Base-by-base conservation (phyloP, 345 rosid genomes). In the Eucalyptus guilfoylei region DNA sequence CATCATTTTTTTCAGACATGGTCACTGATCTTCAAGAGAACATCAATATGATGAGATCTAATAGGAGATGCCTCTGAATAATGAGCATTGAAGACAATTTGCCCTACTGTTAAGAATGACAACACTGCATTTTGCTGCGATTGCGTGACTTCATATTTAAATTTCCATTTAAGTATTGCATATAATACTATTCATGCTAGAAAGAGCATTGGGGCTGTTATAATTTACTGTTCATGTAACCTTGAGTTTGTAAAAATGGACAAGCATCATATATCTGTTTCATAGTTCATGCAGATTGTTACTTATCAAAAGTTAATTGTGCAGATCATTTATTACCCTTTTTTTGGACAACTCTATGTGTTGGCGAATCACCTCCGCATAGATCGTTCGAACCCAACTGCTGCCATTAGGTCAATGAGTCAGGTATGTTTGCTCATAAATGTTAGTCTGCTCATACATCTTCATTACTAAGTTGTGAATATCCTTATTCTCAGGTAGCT, bases 281-380 rank as follows among this genome's bases (percentile, higher is more conserved):
- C 85, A 21, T 40, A 40, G 30, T 76, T 76, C 15, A 40, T 14
- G 3, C 42, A 86, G 87, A 50, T 86, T 50, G 45, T 87, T 54
- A 87, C 76, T 60, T 45, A 49, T 87, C 24, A 7, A 37, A 10
- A 55, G 24, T 28, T 28, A 60, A 58, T 60, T 24, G 17, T 58
- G 40, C 92, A 93, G 96, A 93, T 93, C 58, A 91, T 94, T 86
- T 94, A 92, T 92, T 93, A 94, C 67, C 96, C 96, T 44, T 60
- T 94, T 10, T 88, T 93, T 47, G 96, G 96, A 52, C 95, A 94
- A 87, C 92, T 94, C 37, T 93, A 94, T 89, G 89, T 92, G 88
- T 87, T 94, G 90, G 93, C 95, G 13, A 90, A 90, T 67, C 93
- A 94, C 88, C 90, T 94, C 42, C 90, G 94, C 60, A 93, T 94